Evolutionary conservation across 495 filamentous ascomycete genomes (phyloP).

Genomic region (Hypoxylon fuscum): DNA sequence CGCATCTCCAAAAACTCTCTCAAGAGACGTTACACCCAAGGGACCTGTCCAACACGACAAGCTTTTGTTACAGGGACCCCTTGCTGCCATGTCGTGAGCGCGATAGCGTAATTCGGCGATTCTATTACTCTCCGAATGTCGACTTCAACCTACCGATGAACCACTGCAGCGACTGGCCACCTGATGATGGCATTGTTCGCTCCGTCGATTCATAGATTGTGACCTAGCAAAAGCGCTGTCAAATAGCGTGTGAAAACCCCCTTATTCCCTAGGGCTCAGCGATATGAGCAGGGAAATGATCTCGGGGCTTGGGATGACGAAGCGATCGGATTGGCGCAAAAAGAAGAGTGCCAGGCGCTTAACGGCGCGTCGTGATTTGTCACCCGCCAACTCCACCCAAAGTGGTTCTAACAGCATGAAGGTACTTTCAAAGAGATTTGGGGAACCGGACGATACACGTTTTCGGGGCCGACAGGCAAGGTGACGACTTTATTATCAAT

Average conservation of each 20-base stretch:
- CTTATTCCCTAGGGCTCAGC: conserved; percentile 16
- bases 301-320: conserved; percentile 18
- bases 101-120: conserved; percentile 31
- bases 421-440: conserved; percentile 5
- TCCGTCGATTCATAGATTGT: conserved; percentile 2
- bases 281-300: conserved; percentile 27
- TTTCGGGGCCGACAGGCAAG: conserved; percentile 7
- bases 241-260: conserved; percentile 17
- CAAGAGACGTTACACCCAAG: conserved; percentile 24
- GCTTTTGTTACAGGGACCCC: conserved; percentile 7
- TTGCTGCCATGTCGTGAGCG: conserved; percentile 2
- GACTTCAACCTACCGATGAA: conserved; percentile 4
- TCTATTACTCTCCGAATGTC: conserved; percentile 34
- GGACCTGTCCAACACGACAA: conserved; percentile 21
- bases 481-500: conserved; percentile 7
- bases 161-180: conserved; percentile 15
- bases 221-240: conserved; percentile 7
- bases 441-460: conserved; percentile 2
- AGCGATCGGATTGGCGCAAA: conserved; percentile 30
- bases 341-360: conserved; percentile 25
- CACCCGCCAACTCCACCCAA: conserved; percentile 7
- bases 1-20: not conserved
- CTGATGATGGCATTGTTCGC: conserved; percentile 16
- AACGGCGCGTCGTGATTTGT: conserved; percentile 33
- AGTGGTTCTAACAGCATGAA: conserved; percentile 4